Percentiles rank a stretch among this genome's conserved stretches.
phyloP scores from a whole-genome alignment of 2,329 filamentous ascomycete genomes.

The Exophiala sideris region DNA sequence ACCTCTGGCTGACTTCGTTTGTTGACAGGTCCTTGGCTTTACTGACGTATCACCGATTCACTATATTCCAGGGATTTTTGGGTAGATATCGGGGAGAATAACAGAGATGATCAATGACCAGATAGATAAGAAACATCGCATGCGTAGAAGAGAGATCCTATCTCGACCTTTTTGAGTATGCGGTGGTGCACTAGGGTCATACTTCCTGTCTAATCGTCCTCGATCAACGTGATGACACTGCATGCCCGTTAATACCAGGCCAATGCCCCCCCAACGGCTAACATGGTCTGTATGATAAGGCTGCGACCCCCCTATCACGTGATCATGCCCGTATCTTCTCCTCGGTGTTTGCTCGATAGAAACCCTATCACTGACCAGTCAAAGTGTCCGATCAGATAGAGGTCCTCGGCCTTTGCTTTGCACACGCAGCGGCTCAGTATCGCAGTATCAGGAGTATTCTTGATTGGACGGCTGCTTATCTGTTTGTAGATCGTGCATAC shows the following conservation, averaged over 20 bases:
- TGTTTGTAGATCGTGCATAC: background rate
- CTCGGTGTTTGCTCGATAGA: background rate
- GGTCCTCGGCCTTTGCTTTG: background rate
- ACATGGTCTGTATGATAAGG: background rate
- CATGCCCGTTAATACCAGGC: background rate
- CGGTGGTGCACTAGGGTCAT: no score
- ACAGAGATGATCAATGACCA: no score
- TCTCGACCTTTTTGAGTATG: no score
- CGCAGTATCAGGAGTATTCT: background rate
- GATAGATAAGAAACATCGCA: no score
- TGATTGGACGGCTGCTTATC: background rate
- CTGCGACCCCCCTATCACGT: background rate
- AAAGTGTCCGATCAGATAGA: background rate
- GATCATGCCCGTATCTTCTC: background rate
- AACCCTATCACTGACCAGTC: background rate
- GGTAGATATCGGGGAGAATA: no score
- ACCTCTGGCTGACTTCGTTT: background rate
- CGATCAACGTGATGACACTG: no score
- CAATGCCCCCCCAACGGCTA: background rate
- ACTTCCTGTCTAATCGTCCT: no score
- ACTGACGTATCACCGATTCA: background rate
- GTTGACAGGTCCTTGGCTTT: conserved; percentile 11
- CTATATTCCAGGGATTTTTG: no score
- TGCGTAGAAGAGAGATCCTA: no score
- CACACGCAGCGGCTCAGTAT: background rate